phyloP scores from a whole-genome alignment of 2,329 filamentous ascomycete genomes.

The Phaeoacremonium minimum region DNA sequence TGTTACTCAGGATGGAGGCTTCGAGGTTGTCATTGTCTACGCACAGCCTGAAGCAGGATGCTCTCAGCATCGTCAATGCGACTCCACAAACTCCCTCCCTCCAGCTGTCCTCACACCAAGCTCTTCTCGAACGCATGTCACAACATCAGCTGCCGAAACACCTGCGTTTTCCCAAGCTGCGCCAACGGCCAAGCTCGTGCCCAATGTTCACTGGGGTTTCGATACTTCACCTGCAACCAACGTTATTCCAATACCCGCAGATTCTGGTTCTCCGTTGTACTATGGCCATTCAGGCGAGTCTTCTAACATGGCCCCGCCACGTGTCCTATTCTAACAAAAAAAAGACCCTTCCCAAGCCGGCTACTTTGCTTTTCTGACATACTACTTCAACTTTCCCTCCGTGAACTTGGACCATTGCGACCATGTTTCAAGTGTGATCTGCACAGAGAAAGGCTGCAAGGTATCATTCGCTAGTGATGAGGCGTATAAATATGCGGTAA shows the following conservation, averaged over 20 bases:
- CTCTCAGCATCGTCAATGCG: no score
- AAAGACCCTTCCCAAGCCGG: slow-evolving; percentile 15
- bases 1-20: neutral
- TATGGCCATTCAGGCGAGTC: slow-evolving; percentile 14
- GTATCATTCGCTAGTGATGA: slow-evolving; percentile 5
- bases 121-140: no score
- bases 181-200: slow-evolving; percentile 2
- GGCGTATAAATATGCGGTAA: slow-evolving; percentile 1
- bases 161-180: slow-evolving; percentile 1
- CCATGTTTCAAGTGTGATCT: slow-evolving; percentile 8
- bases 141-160: neutral
- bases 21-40: slow-evolving; percentile 6
- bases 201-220: slow-evolving; percentile 16
- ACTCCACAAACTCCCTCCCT: no score
- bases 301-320: neutral
- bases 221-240: slow-evolving; percentile 16
- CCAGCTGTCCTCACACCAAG: no score
- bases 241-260: slow-evolving; percentile 15
- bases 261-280: slow-evolving; percentile 15
- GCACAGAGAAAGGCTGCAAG: neutral
- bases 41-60: neutral
- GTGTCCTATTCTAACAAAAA: neutral
- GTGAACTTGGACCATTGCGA: slow-evolving; percentile 23
- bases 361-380: slow-evolving; percentile 19
- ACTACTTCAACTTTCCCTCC: slow-evolving; percentile 18